phyloP scores from a whole-genome alignment of 2,329 filamentous ascomycete genomes.

The Sporothrix protearum region DNA sequence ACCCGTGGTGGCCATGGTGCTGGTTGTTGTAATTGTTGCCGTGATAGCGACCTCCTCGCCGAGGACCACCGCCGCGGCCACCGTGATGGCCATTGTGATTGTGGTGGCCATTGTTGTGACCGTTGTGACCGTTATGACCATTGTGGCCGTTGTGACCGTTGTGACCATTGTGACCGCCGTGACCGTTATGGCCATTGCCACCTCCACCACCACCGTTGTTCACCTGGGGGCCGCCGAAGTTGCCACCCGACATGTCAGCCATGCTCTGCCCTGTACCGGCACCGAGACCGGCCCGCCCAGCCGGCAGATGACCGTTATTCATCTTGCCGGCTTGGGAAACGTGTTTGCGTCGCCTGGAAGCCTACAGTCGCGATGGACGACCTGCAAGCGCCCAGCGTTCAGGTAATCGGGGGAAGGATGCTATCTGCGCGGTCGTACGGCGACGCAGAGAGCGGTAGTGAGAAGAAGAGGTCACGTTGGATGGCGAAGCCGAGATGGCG shows the following conservation, averaged over 20 bases:
- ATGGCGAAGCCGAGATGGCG: slow-evolving; percentile 2
- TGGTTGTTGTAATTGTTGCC: slow-evolving; percentile 33
- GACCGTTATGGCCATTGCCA: slow-evolving; percentile 35
- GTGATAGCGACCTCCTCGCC: slow-evolving; percentile 38
- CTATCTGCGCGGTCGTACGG: background rate
- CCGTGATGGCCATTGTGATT: slow-evolving; percentile 31
- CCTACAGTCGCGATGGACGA: slow-evolving; percentile 33
- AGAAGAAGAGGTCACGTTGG: background rate
- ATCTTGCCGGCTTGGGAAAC: slow-evolving; percentile 67
- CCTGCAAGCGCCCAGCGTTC: slow-evolving; percentile 21
- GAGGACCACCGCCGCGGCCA: slow-evolving; percentile 32
- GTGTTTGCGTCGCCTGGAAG: slow-evolving; percentile 32
- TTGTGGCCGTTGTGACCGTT: no score
- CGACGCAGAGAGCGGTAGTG: background rate
- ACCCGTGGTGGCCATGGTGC: slow-evolving; percentile 35
- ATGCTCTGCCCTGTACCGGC: slow-evolving; percentile 32
- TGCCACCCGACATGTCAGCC: slow-evolving; percentile 18
- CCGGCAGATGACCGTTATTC: slow-evolving; percentile 72
- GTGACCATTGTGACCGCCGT: slow-evolving; percentile 32
- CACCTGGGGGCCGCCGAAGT: slow-evolving; percentile 30
- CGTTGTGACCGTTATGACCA: slow-evolving; percentile 30
- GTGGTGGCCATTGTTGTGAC: slow-evolving; percentile 34
- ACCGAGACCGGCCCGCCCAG: slow-evolving; percentile 61
- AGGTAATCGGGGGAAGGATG: background rate
- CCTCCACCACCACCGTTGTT: slow-evolving; percentile 31